Conservation (phyloP, 1,139 yeast genomes). For the Debaryomyces sp. region DNA sequence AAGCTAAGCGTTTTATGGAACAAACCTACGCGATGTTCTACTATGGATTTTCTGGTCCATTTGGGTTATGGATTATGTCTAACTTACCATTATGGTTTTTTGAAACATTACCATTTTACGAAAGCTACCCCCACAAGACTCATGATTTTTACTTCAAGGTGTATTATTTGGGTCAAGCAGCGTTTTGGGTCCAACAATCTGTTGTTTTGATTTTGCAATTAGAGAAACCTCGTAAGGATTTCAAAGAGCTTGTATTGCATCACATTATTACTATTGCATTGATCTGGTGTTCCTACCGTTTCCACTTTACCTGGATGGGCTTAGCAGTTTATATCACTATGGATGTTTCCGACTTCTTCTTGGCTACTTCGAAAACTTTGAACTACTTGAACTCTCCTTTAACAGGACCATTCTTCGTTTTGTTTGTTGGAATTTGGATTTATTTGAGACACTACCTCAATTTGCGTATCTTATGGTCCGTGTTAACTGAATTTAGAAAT, state of each 20-base stretch:
- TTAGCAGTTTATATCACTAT: constrained; percentile 86
- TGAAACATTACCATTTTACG: constrained; percentile 79
- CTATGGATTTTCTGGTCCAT: constrained; percentile 79
- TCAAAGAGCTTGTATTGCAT: constrained; percentile 86
- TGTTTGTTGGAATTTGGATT: constrained; percentile 76
- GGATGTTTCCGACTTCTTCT: constrained; percentile 93
- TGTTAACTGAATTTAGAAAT: constrained; percentile 80
- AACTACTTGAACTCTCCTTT: constrained; percentile 75
- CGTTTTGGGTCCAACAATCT: constrained; percentile 97
- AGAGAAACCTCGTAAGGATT: constrained; percentile 95
- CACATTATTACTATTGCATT: constrained; percentile 90
- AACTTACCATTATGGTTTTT: constrained; percentile 86
- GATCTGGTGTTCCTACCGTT: constrained; percentile 87
- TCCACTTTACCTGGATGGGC: constrained; percentile 97
- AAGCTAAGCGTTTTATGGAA: constrained; percentile 83
- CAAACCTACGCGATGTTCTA: constrained; percentile 86
- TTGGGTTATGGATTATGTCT: constrained; percentile 89
- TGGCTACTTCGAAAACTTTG: constrained; percentile 79
- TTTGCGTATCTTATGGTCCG: constrained; percentile 80
- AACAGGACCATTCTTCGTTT: constrained; percentile 65
- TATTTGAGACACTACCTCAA: constrained; percentile 88
- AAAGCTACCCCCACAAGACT: constrained; percentile 78
- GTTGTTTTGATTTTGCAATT: constrained; percentile 78
- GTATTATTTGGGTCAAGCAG: constrained; percentile 89
- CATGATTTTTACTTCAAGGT: constrained; percentile 73